Evolutionary conservation across 331 rosid species (phyloP), one percentile per base, ranked within the genome.

Genomic region (Malus hybrid): DNA sequence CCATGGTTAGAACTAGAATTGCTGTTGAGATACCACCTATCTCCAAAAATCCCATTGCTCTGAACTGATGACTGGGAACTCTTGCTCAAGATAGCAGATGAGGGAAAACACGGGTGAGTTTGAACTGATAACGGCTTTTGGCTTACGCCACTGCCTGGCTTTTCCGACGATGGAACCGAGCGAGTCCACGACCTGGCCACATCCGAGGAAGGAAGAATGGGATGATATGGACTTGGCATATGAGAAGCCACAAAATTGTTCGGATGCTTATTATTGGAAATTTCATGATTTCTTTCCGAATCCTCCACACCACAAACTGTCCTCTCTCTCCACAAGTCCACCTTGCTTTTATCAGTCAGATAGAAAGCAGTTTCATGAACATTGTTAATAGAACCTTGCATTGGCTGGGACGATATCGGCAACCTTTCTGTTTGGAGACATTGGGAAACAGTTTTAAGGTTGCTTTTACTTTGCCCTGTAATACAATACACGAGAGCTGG

Each of bases 151-250:
- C 89, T 73, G 73, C 69, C 89, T 34, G 84, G 85, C 80, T 82
- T 86, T 81, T 87, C 93, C 94, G 87, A 90, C 67, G 96, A 87
- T 77, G 92, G 84, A 71, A 85, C 84, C 6, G 93, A 87, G 72
- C 82, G 91, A 77, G 90, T 80, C 96, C 88, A 88, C 57, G 97
- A 70, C 83, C 80, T 91, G 1, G 79, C 70, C 80, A 83, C 46
- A 50, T 88, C 88, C 60, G 80, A 75, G 34, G 92, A 79, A 71
- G 92, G 80, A 71, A 87, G 65, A 73, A 79, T 67, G 36, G 70
- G 80, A 76, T 63, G 80, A 76, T 63, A 73, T 64, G 81, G 80
- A 75, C 82, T 75, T 60, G 85, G 83, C 73, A 82, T 59, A 75
- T 84, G 85, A 72, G 88, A 78, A 61, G 88, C 76, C 75, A 73